Percentiles rank a stretch among this genome's conserved stretches.
These are phyloP conservation scores for Debaryomyces coudertii DNA, from an alignment of 1,139 yeast species.

Conservation along the genomic window DNA sequence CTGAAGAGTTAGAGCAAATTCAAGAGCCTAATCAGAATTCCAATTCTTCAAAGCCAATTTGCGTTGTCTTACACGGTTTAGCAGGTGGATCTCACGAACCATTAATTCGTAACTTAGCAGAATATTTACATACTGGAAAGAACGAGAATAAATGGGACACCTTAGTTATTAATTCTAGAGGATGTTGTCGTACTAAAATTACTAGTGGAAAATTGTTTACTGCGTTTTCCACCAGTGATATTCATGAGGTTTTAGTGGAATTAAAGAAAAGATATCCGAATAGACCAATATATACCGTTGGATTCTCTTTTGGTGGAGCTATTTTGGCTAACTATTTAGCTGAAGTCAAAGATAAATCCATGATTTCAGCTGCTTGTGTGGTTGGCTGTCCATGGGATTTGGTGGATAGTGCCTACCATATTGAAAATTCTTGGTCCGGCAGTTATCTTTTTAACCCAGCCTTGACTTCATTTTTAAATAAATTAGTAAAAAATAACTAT, in stretches of 20 bases:
- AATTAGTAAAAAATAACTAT: slow-evolving; percentile 64
- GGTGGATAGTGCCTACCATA: slow-evolving; percentile 53
- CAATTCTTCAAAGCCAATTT: slow-evolving; percentile 55
- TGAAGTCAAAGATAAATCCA: slow-evolving; percentile 43
- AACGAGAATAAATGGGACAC: slow-evolving; percentile 49
- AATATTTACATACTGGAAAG: slow-evolving; percentile 31
- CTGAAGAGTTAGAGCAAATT: slow-evolving; percentile 37
- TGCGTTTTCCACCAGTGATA: slow-evolving; percentile 75
- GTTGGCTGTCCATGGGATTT: slow-evolving; percentile 89
- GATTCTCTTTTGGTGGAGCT: slow-evolving; percentile 89
- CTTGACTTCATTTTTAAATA: slow-evolving; percentile 65
- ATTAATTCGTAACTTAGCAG: slow-evolving; percentile 68
- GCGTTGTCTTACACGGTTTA: slow-evolving; percentile 78
- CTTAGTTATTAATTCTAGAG: slow-evolving; percentile 79
- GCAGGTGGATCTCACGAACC: slow-evolving; percentile 94
- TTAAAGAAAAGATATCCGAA: slow-evolving; percentile 63
- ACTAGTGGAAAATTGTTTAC: slow-evolving; percentile 76
- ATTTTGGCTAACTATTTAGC: slow-evolving; percentile 80
- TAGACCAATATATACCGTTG: slow-evolving; percentile 75
- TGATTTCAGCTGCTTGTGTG: slow-evolving; percentile 65
- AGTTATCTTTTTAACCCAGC: slow-evolving; percentile 62
- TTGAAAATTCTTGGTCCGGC: slow-evolving; percentile 62
- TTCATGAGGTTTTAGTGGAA: slow-evolving; percentile 59
- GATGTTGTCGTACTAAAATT: slow-evolving; percentile 82
- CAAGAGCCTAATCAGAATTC: slow-evolving; percentile 29